Base-by-base conservation (phyloP, 129 eudicot species). In the Calendula officinalis region DNA sequence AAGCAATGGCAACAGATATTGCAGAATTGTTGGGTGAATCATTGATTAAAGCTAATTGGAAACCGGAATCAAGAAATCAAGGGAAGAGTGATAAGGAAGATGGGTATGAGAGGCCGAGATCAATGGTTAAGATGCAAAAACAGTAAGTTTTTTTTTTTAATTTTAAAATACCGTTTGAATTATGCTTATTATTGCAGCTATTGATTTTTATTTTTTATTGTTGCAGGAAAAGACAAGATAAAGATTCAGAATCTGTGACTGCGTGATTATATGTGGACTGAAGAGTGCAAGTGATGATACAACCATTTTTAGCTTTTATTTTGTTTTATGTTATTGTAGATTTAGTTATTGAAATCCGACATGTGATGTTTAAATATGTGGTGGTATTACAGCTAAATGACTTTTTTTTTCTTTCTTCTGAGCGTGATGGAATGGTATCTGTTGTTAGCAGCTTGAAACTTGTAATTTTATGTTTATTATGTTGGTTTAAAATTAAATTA, bases 1-100 rank as follows among this genome's bases (percentile, higher is more conserved):
- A 94, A 70, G 73, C 80, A 13, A 94, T 94, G 97, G 97, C 99
- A 39, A 72, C 90, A 1, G 86, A 78, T 71, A 86, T 94, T 73
- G 99, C 95, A 55, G 86, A 82, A 36, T 72, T 94, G 43, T 56
- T 94, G 58, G 94, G 90, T 33, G 71, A 84, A 45, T 87, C 96
- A 13, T 84, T 91, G 35, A 47, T 64, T 11, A 87, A 76, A 53
- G 90, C 78, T 32, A 3, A 34, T 70, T 87, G 98, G 96, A 84
- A 94, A 71, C 99, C 99, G 46, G 95, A 89, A 65, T 79, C 97
- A 6, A 85, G 97, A 66, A 59, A 67, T 50, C 67, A 68, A 6
- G 76, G 77, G 35, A 86, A 83, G 64, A 83, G 73, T 46, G 86
- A 83, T 64, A 77, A 81, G 62, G 75, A 73, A 64, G 77, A 56